A percentile compares a stretch with the other conserved stretches of the same genome.
Evolutionary conservation across 345 rosid species (phyloP).

Genomic region (Ricinus communis): DNA sequence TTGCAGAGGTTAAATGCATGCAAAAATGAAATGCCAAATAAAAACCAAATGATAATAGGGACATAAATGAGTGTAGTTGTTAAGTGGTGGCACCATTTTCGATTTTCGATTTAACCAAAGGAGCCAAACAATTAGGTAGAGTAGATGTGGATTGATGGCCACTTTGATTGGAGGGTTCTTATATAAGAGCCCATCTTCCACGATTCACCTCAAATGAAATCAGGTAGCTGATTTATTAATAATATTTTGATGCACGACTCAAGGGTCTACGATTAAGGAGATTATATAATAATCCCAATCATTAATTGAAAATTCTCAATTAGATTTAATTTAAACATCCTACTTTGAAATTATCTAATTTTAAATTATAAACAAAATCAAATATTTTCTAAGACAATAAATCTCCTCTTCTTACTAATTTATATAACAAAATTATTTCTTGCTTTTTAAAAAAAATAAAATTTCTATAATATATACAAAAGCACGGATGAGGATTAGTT

Average conservation of each 20-base stretch:
- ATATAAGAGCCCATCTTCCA: constrained; percentile 8
- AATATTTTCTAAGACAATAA: no score
- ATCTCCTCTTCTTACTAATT: no score
- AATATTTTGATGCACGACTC: neutral
- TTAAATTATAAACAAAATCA: no score
- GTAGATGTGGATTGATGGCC: constrained; percentile 19
- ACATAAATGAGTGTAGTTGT: neutral
- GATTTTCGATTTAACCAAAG: constrained; percentile 6
- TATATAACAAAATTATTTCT: no score
- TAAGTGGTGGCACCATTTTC: constrained; percentile 5
- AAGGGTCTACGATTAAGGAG: neutral
- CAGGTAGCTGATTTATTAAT: constrained; percentile 1
- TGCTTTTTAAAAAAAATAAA: no score
- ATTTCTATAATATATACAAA: no score
- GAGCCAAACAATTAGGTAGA: constrained; percentile 29
- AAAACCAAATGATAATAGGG: neutral
- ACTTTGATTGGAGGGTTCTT: constrained; percentile 3
- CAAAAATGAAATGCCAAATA: neutral
- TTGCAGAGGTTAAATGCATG: no score
- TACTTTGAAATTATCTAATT: no score
- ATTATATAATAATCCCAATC: no score
- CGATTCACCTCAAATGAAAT: neutral
- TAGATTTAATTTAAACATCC: no score
- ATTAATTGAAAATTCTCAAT: no score
- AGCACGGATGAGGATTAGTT: no score